Evolutionary conservation across 805 yeast genomes (phyloP).

Genomic region (Saccharomycopsis fodiens): DNA sequence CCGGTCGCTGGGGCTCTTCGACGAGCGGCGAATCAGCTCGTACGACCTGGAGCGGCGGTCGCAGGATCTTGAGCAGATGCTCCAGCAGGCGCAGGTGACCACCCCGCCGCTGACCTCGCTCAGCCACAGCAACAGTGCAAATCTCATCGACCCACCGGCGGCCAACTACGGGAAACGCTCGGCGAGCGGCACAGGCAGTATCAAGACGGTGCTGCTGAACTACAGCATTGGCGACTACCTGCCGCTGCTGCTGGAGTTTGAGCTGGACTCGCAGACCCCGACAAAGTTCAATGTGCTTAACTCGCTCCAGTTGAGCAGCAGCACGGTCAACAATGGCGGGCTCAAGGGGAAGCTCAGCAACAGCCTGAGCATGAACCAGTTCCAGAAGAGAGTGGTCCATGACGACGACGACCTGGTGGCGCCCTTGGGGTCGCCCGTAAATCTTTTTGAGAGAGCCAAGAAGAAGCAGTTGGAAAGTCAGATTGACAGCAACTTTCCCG

Average conservation of each 20-base stretch:
- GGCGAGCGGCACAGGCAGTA: background rate
- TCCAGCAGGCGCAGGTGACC: background rate
- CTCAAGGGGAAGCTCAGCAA: slow-evolving; percentile 9
- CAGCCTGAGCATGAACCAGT: slow-evolving; percentile 5
- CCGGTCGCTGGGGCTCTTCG: slow-evolving; percentile 9
- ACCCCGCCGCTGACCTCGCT: background rate
- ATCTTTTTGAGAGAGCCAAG: slow-evolving; percentile 2
- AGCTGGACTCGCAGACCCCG: slow-evolving; percentile 32
- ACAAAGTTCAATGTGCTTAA: slow-evolving; percentile 15
- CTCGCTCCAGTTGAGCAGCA: slow-evolving; percentile 10
- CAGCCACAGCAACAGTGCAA: background rate
- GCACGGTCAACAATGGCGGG: slow-evolving; percentile 12
- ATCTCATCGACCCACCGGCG: background rate
- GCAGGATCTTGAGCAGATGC: slow-evolving; percentile 10
- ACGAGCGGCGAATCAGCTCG: too few relatives aligned
- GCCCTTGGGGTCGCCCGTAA: slow-evolving; percentile 13
- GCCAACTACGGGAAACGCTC: slow-evolving; percentile 4
- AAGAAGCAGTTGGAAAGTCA: background rate
- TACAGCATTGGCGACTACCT: slow-evolving; percentile 40
- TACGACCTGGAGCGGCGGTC: slow-evolving; percentile 11
- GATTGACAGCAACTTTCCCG: background rate
- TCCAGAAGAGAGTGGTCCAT: background rate
- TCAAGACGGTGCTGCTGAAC: slow-evolving; percentile 24
- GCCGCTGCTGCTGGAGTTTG: slow-evolving; percentile 38
- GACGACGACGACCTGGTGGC: slow-evolving; percentile 1